A percentile compares a stretch with the other conserved stretches of the same genome.
These are phyloP conservation scores for Emmonsia crescens DNA, from an alignment of 2,329 filamentous ascomycete genomes.

Conservation along the genomic window DNA sequence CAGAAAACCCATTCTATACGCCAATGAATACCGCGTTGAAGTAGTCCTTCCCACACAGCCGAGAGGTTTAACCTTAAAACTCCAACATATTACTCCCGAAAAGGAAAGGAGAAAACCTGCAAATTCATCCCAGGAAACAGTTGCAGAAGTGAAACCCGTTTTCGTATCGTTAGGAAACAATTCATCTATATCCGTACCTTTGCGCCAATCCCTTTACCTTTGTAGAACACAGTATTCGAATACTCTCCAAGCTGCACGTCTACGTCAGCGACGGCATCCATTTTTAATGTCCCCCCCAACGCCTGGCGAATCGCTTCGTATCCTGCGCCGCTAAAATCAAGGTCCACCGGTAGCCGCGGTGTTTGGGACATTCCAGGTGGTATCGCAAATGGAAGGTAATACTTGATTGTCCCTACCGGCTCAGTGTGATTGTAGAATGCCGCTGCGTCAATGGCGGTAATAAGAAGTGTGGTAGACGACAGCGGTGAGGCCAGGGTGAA, in stretches of 20 bases:
- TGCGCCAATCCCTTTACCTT: constrained; percentile 59
- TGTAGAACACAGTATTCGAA: constrained; percentile 60
- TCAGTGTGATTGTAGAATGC: constrained; percentile 76
- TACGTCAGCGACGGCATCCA: constrained; percentile 69
- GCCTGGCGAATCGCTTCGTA: constrained; percentile 73
- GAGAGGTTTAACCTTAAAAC: constrained; percentile 4
- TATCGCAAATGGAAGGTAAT: constrained; percentile 62
- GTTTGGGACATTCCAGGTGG: constrained; percentile 62
- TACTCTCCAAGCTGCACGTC: constrained; percentile 65
- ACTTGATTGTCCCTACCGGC: constrained; percentile 64
- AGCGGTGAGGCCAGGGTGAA: constrained; percentile 78
- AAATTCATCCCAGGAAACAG: not conserved
- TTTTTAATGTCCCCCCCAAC: constrained; percentile 64
- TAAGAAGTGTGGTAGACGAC: constrained; percentile 57
- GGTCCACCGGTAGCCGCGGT: constrained; percentile 70
- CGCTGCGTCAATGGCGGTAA: constrained; percentile 72
- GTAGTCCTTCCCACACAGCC: not conserved
- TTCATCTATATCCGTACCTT: constrained; percentile 35
- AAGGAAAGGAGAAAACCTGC: constrained; percentile 5
- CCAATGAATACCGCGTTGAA: not conserved
- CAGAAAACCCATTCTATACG: not conserved
- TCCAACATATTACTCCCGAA: constrained; percentile 5
- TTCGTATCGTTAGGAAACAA: not conserved
- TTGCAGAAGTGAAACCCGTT: not conserved
- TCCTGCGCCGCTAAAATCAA: constrained; percentile 65